These are phyloP conservation scores for Aspergillus calidoustus DNA, from an alignment of 2,329 filamentous ascomycete species.

Conservation along the genomic window DNA sequence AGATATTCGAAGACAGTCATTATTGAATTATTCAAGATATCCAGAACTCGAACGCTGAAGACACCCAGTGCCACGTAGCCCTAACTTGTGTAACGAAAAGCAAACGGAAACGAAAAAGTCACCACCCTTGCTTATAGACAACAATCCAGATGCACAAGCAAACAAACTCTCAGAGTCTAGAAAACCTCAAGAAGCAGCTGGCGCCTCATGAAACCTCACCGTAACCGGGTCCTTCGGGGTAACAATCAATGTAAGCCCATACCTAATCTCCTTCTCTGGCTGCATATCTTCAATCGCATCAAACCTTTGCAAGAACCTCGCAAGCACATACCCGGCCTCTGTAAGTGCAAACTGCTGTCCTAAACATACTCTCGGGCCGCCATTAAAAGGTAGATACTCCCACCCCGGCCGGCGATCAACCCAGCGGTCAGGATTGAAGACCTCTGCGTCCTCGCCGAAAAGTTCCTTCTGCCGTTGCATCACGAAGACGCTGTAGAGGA, in stretches of 20 bases:
- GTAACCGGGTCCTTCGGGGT: constrained; percentile 35
- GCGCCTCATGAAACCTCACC: constrained; percentile 36
- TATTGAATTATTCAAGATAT: not conserved
- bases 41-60: not conserved
- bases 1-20: not conserved
- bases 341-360: constrained; percentile 82
- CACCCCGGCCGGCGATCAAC: constrained; percentile 66
- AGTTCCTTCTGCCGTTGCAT: constrained; percentile 71
- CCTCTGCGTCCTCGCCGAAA: constrained; percentile 52
- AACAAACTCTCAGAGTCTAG: too few species aligned
- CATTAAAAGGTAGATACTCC: constrained; percentile 77
- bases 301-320: constrained; percentile 74
- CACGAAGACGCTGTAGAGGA: constrained; percentile 69
- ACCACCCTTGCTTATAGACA: too few species aligned
- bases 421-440: constrained; percentile 73
- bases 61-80: not conserved
- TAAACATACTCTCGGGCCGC: constrained; percentile 74
- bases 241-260: constrained; percentile 31
- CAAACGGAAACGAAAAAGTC: not conserved
- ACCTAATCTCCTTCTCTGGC: constrained; percentile 25
- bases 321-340: constrained; percentile 69
- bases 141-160: too few species aligned
- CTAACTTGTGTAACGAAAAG: not conserved
- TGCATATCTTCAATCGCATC: constrained; percentile 58
- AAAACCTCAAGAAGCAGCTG: not conserved